Percentiles rank a stretch among this genome's conserved stretches.
phyloP scores from a whole-genome alignment of 2,329 filamentous ascomycete species.

The Thyridium curvatum region DNA sequence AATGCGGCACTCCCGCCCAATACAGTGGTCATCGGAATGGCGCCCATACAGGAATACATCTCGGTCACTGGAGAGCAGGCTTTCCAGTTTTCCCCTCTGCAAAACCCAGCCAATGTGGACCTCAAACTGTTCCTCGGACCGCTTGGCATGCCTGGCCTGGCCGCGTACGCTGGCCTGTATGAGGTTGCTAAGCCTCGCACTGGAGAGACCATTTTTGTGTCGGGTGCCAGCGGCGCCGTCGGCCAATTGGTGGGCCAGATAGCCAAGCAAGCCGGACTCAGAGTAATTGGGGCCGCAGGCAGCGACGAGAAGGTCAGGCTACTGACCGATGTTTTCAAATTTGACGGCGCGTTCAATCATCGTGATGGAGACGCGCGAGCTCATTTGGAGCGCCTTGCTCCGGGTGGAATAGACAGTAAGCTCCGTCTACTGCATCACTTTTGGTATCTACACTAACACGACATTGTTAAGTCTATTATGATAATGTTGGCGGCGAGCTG shows the following conservation, averaged over 20 bases:
- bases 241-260: conserved; percentile 79
- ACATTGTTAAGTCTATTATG: conserved; percentile 32
- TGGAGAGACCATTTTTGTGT: conserved; percentile 77
- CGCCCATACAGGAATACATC: conserved; percentile 65
- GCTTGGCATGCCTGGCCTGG: conserved; percentile 44
- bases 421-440: too few species aligned
- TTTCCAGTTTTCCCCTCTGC: conserved; percentile 47
- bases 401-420: conserved; percentile 64
- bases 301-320: conserved; percentile 75
- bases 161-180: conserved; percentile 52
- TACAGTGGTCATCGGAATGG: conserved; percentile 53
- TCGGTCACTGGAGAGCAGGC: conserved; percentile 21
- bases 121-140: conserved; percentile 64
- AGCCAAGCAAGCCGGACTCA: conserved; percentile 73
- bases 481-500: conserved; percentile 48
- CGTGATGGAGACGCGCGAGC: conserved; percentile 69
- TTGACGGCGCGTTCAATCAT: conserved; percentile 72
- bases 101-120: conserved; percentile 61
- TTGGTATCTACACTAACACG: too few species aligned
- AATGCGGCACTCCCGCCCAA: conserved; percentile 53
- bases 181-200: conserved; percentile 67
- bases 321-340: conserved; percentile 42
- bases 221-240: conserved; percentile 73
- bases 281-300: conserved; percentile 74
- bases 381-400: conserved; percentile 64